Evolutionary conservation across 495 filamentous ascomycete genomes (phyloP).

Genomic region (Aspergillus homomorphus): DNA sequence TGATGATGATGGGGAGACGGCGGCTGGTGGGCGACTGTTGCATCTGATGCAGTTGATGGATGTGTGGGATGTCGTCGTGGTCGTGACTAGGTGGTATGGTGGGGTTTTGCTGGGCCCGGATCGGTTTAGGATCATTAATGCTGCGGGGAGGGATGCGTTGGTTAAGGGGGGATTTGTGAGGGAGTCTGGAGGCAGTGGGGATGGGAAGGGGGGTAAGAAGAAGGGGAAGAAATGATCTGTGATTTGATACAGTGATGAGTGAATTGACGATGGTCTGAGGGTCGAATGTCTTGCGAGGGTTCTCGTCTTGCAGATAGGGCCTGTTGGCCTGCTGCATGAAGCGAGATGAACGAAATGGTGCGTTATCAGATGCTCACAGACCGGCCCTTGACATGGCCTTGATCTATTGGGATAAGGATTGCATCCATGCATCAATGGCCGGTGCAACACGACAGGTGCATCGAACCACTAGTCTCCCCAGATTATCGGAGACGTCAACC

Average conservation of each 20-base stretch:
- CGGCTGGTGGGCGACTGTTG: constrained; percentile 78
- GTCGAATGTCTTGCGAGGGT: too few relatives aligned
- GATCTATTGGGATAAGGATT: too few relatives aligned
- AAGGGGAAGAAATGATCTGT: constrained; percentile 57
- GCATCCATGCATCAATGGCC: background rate
- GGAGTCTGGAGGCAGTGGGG: constrained; percentile 40
- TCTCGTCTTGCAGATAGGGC: too few relatives aligned
- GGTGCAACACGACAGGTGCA: background rate
- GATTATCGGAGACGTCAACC: background rate
- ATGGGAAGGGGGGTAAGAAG: constrained; percentile 52
- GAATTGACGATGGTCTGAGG: too few relatives aligned
- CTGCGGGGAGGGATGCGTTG: constrained; percentile 79
- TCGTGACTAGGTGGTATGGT: constrained; percentile 96
- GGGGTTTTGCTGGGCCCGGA: constrained; percentile 83
- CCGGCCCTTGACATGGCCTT: background rate
- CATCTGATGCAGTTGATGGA: constrained; percentile 94
- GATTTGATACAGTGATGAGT: constrained; percentile 14
- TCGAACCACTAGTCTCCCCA: background rate
- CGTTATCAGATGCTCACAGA: background rate
- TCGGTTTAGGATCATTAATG: constrained; percentile 85
- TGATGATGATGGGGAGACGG: constrained; percentile 95
- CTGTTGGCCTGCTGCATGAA: too few relatives aligned
- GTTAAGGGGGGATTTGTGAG: constrained; percentile 69
- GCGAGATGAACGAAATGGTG: too few relatives aligned
- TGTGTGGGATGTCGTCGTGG: constrained; percentile 85